Base-by-base conservation (phyloP, 2,329 filamentous ascomycete genomes). In the Talaromyces sp. region DNA sequence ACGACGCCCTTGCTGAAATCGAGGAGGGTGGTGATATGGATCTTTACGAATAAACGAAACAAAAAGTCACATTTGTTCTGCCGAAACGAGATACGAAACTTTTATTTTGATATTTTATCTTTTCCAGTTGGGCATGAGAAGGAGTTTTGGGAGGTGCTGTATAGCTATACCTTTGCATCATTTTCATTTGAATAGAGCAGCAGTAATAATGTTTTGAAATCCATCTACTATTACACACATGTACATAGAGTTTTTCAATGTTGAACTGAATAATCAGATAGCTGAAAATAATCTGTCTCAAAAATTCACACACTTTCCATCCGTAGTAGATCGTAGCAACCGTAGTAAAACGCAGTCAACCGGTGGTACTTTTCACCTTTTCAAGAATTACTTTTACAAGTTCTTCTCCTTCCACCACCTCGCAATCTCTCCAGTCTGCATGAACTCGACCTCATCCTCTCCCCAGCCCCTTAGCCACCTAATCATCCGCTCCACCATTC, bases 1-100 rank as follows among this genome's bases (percentile, higher is more conserved):
- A 88, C 2, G 88, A 91, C 69, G 89, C 88, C 0, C 78, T 89
- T 19, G 88, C 89, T 13, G 91, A 96, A 82, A 87, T 68, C 78
- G 82, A 85, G 63, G 82, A 83, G 55, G 73, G 76, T 63, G 82
- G 80, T 41, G 82, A 84, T 24, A 85, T 85, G 78, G 86, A 88
- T 68, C 78, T 89, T 51, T 88, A 89, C 68, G 85, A 88, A 62
- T 84, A 80, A 64, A 64, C 17, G 31, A n/a, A 5, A 3, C n/a
- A 38, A 38, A n/a, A 8, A n/a, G 7, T 8, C 10, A n/a, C 8
- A 8, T 38, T 38, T 38, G 35, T 46, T 46, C n/a, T 13, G 19
- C 35, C 35, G 17, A n/a, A 19, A 13, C 43, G 19, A 46, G 43
- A n/a, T 24, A 43, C 9, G n/a, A 43, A 43, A 10, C 8, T 46